Evolutionary conservation across 2,329 filamentous ascomycete genomes (phyloP).

Genomic region (Claviceps capensis): DNA sequence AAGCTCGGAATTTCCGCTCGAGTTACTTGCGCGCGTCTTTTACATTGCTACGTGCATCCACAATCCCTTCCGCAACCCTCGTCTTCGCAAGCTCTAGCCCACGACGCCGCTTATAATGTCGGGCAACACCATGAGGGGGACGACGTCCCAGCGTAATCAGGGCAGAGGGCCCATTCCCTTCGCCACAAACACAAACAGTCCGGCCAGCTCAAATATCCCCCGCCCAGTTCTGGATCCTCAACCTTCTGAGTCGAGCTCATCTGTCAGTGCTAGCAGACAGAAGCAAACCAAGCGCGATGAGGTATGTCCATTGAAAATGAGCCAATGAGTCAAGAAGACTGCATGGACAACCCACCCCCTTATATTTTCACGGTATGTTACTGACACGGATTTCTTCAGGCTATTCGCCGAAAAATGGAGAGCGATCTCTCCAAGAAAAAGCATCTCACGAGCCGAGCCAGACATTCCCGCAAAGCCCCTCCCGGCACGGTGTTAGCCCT

Average conservation of each 20-base stretch:
- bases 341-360: not conserved
- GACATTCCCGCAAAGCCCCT: conserved; percentile 82
- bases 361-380: no score
- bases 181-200: conserved; percentile 46
- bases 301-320: conserved; percentile 42
- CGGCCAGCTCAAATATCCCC: conserved; percentile 51
- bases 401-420: conserved; percentile 93
- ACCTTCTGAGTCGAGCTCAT: conserved; percentile 48
- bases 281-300: conserved; percentile 98
- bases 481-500: conserved; percentile 91
- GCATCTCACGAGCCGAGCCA: conserved; percentile 60
- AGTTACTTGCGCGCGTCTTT: not conserved
- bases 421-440: conserved; percentile 97
- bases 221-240: conserved; percentile 54
- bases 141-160: conserved; percentile 45
- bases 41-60: not conserved
- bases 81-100: not conserved
- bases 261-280: conserved; percentile 83
- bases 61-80: not conserved
- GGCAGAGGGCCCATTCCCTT: conserved; percentile 46
- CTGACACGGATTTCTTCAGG: conserved; percentile 37
- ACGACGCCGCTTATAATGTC: conserved; percentile 29
- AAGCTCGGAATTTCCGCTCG: not conserved
- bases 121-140: conserved; percentile 53
- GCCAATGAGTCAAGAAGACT: not conserved